These are phyloP conservation scores for Tricholoma sp. DNA, from an alignment of 768 basidiomycete species.

Conservation along the genomic window DNA sequence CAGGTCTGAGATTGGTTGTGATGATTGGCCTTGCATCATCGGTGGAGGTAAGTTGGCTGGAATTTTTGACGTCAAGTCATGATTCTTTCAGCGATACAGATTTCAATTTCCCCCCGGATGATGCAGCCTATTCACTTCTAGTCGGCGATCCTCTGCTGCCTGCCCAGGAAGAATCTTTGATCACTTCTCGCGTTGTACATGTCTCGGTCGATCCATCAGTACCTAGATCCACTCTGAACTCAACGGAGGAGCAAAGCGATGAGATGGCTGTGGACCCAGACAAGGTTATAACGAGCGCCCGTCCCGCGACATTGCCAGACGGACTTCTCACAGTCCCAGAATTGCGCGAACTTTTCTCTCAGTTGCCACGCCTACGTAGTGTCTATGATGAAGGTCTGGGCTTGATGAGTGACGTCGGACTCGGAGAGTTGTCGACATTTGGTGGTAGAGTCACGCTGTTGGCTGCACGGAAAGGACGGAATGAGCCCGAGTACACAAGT, in stretches of 20 bases:
- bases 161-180: conserved; percentile 48
- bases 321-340: conserved; percentile 63
- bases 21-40: conserved; percentile 74
- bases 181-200: conserved; percentile 68
- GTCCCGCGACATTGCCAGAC: conserved; percentile 52
- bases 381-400: conserved; percentile 59
- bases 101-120: conserved; percentile 84
- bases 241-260: conserved; percentile 37
- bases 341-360: conserved; percentile 44
- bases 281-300: conserved; percentile 67
- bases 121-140: conserved; percentile 77
- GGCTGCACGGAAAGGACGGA: conserved; percentile 42
- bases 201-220: conserved; percentile 61
- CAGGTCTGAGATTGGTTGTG: conserved; percentile 35
- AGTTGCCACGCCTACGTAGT: conserved; percentile 44
- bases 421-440: conserved; percentile 32
- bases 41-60: conserved; percentile 63
- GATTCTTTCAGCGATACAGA: conserved; percentile 41
- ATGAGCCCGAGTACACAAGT: conserved; percentile 84
- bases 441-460: conserved; percentile 41
- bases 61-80: background rate
- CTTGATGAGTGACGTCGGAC: background rate
- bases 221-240: conserved; percentile 17
- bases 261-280: conserved; percentile 60
- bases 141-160: conserved; percentile 53